Base-by-base conservation (phyloP, 2,329 filamentous ascomycete genomes). In the Trichophyton schoenleinii region DNA sequence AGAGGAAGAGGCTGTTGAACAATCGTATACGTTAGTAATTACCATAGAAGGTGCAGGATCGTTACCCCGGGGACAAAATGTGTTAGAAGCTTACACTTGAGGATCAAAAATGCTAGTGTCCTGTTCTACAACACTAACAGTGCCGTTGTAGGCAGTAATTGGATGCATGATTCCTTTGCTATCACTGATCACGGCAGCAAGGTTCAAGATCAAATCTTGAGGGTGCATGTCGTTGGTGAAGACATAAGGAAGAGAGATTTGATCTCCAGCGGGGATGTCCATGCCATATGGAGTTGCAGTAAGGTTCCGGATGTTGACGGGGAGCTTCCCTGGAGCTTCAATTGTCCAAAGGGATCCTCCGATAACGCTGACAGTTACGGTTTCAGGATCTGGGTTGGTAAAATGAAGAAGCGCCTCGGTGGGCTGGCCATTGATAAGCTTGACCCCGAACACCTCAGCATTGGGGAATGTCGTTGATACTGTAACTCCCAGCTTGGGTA, bases 141-240 rank as follows among this genome's bases (percentile, higher is more conserved):
- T 87, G 72, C 87, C 87, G 73, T 92, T 89, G 80, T 88, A 91
- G 62, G 88, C 88, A 64, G 84, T 79, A 59, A 96, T 73, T 68
- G 91, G 90, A 80, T 87, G 91, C 71, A 91, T 77, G 62, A 80
- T 78, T 67, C 86, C 86, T 67, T 84, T 82, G 64, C 75, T 73
- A 72, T 87, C 84, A 70, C 81, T 81, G 67, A 97, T 73, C 60
- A 96, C 81, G 60, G 90, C 87, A 38, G 87, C 77, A 58, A 99
- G 79, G 73, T 87, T 86, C 63, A 99, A 79, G 64, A 82, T 81
- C 68, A 97, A 80, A 68, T 97, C 90, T 79, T 94, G 89, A 63
- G 94, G 92, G 74, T 94, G 87, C 84, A 97, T 87, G 74, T 97
- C 92, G 62, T 88, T 90, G 59, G 85, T 83, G 76, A 97, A 96